Conservation (phyloP, 1,284 basidiomycete species). For the Ganoderma lucidum region DNA sequence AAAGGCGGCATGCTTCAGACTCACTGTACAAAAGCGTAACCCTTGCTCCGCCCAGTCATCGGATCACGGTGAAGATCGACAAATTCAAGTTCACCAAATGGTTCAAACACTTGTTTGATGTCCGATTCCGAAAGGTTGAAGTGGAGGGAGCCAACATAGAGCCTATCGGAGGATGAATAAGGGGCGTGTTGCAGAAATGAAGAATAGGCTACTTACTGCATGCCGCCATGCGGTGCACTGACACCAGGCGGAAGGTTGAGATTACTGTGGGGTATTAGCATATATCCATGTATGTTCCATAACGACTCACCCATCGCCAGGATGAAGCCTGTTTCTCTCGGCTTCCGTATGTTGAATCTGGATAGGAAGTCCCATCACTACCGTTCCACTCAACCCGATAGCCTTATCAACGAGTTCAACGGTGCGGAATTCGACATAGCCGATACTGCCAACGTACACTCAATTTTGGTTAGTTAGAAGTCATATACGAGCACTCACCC, state of each 20-base stretch:
- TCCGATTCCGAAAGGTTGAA: slow-evolving; percentile 97
- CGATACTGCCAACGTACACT: slow-evolving; percentile 64
- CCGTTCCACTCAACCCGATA: slow-evolving; percentile 87
- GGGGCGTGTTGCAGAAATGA: background rate
- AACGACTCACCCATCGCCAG: slow-evolving; percentile 76
- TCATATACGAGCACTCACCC: slow-evolving; percentile 66
- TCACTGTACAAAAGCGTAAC: slow-evolving; percentile 97
- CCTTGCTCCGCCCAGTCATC: slow-evolving; percentile 93
- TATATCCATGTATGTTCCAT: slow-evolving; percentile 2
- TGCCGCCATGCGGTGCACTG: slow-evolving; percentile 77
- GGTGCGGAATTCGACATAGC: slow-evolving; percentile 95
- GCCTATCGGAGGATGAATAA: slow-evolving; percentile 53
- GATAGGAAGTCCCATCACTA: slow-evolving; percentile 98
- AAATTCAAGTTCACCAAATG: slow-evolving; percentile 97
- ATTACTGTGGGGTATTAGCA: slow-evolving; percentile 54
- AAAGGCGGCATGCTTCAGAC: slow-evolving; percentile 36
- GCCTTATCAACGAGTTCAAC: slow-evolving; percentile 94
- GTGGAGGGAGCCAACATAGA: slow-evolving; percentile 97
- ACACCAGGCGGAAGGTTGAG: slow-evolving; percentile 82
- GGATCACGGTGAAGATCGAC: slow-evolving; percentile 97
- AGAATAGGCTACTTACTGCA: slow-evolving; percentile 64
- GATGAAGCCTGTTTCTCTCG: slow-evolving; percentile 90
- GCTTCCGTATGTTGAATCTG: slow-evolving; percentile 96
- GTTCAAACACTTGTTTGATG: slow-evolving; percentile 98
- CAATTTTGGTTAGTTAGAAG: slow-evolving; percentile 10